Base-by-base conservation (phyloP, 2,329 filamentous ascomycete genomes). In the Diaporthe velutina region DNA sequence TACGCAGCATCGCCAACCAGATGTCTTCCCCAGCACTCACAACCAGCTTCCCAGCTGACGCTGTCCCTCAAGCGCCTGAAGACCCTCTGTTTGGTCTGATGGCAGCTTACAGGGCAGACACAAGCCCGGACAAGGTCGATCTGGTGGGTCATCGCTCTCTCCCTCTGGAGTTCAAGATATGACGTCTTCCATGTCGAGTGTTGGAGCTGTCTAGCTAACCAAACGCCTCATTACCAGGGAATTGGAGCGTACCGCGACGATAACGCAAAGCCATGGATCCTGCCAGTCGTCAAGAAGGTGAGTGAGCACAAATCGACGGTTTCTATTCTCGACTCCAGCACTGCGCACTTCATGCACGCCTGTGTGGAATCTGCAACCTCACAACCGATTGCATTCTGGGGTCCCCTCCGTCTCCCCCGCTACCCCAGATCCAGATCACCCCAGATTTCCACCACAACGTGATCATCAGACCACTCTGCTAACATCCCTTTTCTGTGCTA, bases 271-370 rank as follows among this genome's bases (percentile, higher is more conserved):
- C 97, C 97, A 4, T 99, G 97, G 97, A 92, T 99, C 76, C 86
- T 99, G 77, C 96, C 97, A 28, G 96, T 98, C 3, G 96, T 98
- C 76, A 97, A 95, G 87, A 97, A 98, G 94, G 96, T 98, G 87
- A 82, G 87, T n/a, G 38, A 40, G 54, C n/a, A 61, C 33, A 17
- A 17, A 22, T 38, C 50, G 55, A 48, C 30, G n/a, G 6, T 25
- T 45, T 73, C 55, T 70, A 66, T 54, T 70, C 74, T 38, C 40
- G 30, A 57, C 35, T 38, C 10, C 25, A 33, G n/a, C 13, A 12
- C 22, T 28, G n/a, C 17, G 25, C 61, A 13, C 30, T 60, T 67
- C 45, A 50, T 58, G 61, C 64, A 52, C 30, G 40, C 17, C 25
- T 38, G 38, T 58, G 7, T 52, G 58, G 57, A 58, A 73, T 52